These are phyloP conservation scores for Colletotrichum trifolii DNA, from an alignment of 2,329 filamentous ascomycete genomes.

Conservation along the genomic window DNA sequence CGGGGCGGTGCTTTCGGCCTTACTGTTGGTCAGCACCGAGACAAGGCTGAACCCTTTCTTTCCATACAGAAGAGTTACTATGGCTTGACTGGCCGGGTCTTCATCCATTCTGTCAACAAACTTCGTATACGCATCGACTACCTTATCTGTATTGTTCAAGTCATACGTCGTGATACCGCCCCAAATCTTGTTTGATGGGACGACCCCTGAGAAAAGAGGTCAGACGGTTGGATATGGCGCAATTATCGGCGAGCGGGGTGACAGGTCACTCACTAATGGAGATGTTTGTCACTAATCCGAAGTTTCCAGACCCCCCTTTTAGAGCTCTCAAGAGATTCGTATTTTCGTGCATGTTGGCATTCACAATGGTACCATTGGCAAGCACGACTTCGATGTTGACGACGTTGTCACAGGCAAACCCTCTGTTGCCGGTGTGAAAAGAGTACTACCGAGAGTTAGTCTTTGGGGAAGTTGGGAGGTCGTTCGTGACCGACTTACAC, in stretches of 20 bases:
- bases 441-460: slow-evolving; percentile 37
- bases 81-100: slow-evolving; percentile 44
- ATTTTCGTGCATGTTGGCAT: slow-evolving; percentile 49
- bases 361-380: slow-evolving; percentile 52
- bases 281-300: slow-evolving; percentile 51
- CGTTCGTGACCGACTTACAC: slow-evolving; percentile 16
- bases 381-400: slow-evolving; percentile 56
- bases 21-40: slow-evolving; percentile 43
- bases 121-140: slow-evolving; percentile 44
- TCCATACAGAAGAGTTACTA: slow-evolving; percentile 41
- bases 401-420: slow-evolving; percentile 54
- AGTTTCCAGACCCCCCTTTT: slow-evolving; percentile 60
- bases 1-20: slow-evolving; percentile 39
- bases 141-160: slow-evolving; percentile 23
- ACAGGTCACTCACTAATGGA: slow-evolving; percentile 33
- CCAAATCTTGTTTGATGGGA: too few relatives aligned
- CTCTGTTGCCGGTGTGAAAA: slow-evolving; percentile 43
- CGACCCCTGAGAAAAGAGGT: background rate
- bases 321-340: slow-evolving; percentile 56
- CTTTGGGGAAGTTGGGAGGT: background rate
- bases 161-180: too few relatives aligned
- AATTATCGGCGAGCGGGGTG: too few relatives aligned
- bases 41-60: slow-evolving; percentile 34
- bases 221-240: too few relatives aligned
- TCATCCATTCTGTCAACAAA: slow-evolving; percentile 43